These are phyloP conservation scores for Aureobasidium sp. DNA, from an alignment of 2,329 filamentous ascomycete species.

Conservation along the genomic window DNA sequence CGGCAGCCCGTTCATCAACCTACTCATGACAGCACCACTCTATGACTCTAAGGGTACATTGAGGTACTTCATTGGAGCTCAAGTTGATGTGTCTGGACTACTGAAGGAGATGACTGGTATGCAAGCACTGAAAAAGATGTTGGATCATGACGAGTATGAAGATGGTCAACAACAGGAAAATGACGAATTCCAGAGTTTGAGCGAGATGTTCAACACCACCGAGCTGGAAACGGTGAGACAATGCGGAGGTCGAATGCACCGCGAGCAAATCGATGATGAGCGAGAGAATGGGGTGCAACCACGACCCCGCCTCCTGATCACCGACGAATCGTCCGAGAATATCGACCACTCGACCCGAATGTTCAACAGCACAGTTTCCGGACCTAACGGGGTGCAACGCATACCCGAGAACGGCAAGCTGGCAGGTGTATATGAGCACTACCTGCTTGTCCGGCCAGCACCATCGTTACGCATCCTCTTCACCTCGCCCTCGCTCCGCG, in stretches of 20 bases:
- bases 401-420: constrained; percentile 31
- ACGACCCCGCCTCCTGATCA: constrained; percentile 40
- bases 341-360: constrained; percentile 16
- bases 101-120: constrained; percentile 58
- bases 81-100: constrained; percentile 62
- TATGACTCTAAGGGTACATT: constrained; percentile 58
- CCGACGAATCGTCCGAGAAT: constrained; percentile 36
- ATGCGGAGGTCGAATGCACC: constrained; percentile 56
- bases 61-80: constrained; percentile 63
- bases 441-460: constrained; percentile 55
- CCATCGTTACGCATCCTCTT: constrained; percentile 60
- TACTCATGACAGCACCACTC: constrained; percentile 64
- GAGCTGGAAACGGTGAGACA: constrained; percentile 58
- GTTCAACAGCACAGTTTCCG: constrained; percentile 17
- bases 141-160: constrained; percentile 23
- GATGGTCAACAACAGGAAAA: constrained; percentile 27
- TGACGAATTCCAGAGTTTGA: constrained; percentile 57
- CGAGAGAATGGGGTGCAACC: constrained; percentile 26
- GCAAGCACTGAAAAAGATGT: constrained; percentile 44
- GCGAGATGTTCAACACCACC: constrained; percentile 58
- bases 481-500: constrained; percentile 56
- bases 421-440: constrained; percentile 50
- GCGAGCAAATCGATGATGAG: constrained; percentile 41
- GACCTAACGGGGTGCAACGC: constrained; percentile 1
- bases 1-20: constrained; percentile 67